Evolutionary conservation across 495 filamentous ascomycete genomes (phyloP), one percentile per base, ranked within the genome.

Genomic region (Glonium stellatum): DNA sequence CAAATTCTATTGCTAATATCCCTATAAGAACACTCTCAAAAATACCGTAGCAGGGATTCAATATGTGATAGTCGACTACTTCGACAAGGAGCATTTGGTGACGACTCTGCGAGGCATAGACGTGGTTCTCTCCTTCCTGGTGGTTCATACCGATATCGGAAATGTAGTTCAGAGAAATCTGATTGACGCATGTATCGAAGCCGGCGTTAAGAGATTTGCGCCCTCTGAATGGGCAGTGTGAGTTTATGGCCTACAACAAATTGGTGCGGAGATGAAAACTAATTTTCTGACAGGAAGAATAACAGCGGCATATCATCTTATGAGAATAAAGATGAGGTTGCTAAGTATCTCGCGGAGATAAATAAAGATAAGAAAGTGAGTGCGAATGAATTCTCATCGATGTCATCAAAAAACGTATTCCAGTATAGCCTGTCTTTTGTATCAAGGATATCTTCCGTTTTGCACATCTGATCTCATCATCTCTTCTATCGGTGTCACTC

Each of bases 91-190:
- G n/a, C 11, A 15, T 11, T 69, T 84, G 1, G 63, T 67, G 0
- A 36, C 74, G 54, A 55, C 62, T 4, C 68, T 85, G 2, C 63
- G 68, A 4, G 82, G 79, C 22, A 73, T 76, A 0, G 76, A 84
- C 58, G 83, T 81, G 0, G 62, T 86, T 5, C 66, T 86, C 10
- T 84, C 77, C 22, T 84, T 86, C 62, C 62, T 82, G 31, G 23
- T 34, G 1, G 56, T 66, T 5, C 67, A 72, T n/a, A 54, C 67
- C 0, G 80, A 77, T 58, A 69, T 63, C 3, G 62, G 64, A 0
- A 69, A 73, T 46, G 71, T 52, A 18, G 35, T 67, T 0, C 79
- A 80, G 66, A 78, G 71, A 60, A 73, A 58, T 68, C 60, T 69
- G 54, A 48, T 66, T 63, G 74, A 73, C 77, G 70, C 64, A n/a